A percentile compares a stretch with the other conserved stretches of the same genome.
Evolutionary conservation across 2,329 filamentous ascomycete species (phyloP).

Genomic region (Pseudogymnoascus sp.): DNA sequence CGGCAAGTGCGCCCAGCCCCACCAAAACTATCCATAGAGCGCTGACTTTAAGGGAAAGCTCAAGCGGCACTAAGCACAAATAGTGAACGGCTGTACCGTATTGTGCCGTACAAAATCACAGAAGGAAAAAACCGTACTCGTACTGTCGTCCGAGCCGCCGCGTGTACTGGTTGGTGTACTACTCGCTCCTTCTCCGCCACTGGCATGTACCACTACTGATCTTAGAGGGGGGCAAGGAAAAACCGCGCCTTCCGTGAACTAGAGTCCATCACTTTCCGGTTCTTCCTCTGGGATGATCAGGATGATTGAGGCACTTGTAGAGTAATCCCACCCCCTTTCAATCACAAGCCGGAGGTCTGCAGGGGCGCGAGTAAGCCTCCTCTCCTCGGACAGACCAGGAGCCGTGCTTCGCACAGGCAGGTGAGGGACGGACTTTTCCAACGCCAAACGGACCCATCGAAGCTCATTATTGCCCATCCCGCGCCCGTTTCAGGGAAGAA

Average conservation of each 20-base stretch:
- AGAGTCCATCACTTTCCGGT: conserved; percentile 6
- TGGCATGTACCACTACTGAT: conserved; percentile 4
- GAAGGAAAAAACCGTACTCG: not conserved
- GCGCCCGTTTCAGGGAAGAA: conserved; percentile 6
- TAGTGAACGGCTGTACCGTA: not conserved
- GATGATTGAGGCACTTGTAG: conserved; percentile 1
- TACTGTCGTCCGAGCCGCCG: conserved; percentile 3
- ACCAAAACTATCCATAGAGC: not conserved
- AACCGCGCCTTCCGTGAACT: conserved; percentile 1
- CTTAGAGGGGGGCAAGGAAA: not conserved
- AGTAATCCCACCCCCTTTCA: not conserved
- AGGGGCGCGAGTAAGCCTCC: conserved; percentile 5
- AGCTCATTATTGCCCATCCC: not conserved
- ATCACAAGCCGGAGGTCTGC: not conserved
- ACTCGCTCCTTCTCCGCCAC: not conserved
- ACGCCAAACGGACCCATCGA: not conserved
- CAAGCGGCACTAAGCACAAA: not conserved
- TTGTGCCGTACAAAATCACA: not conserved
- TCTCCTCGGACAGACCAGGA: conserved; percentile 1
- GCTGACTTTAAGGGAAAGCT: not conserved
- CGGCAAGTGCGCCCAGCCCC: conserved; percentile 4
- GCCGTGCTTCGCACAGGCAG: not conserved
- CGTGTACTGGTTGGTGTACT: conserved; percentile 4
- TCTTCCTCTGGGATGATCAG: conserved; percentile 4
- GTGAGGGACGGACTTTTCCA: not conserved